A percentile compares a stretch with the other conserved stretches of the same genome.
phyloP scores from a whole-genome alignment of 2,329 filamentous ascomycete species.

The Chrysosporium queenslandicum region DNA sequence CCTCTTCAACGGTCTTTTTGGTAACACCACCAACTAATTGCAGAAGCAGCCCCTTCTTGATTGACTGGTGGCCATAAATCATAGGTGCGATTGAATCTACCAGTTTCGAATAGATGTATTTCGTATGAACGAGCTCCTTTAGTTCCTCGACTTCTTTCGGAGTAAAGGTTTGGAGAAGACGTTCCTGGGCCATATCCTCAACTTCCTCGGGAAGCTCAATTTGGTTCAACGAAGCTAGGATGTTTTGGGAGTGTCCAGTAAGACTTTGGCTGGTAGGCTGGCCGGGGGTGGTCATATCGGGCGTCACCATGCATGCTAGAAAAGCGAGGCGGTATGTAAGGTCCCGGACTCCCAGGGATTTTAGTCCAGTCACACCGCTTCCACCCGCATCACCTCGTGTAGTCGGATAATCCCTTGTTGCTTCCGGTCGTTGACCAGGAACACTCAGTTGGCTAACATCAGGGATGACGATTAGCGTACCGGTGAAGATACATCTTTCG shows the following conservation, averaged over 20 bases:
- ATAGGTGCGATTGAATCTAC: slow-evolving; percentile 93
- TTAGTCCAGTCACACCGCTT: slow-evolving; percentile 75
- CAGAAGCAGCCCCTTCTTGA: slow-evolving; percentile 91
- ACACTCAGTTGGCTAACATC: slow-evolving; percentile 92
- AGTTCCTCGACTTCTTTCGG: slow-evolving; percentile 82
- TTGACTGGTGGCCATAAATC: slow-evolving; percentile 93
- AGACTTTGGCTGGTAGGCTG: slow-evolving; percentile 59
- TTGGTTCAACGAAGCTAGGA: slow-evolving; percentile 73
- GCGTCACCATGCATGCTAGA: slow-evolving; percentile 88
- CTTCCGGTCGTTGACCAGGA: slow-evolving; percentile 72
- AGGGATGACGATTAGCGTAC: slow-evolving; percentile 88
- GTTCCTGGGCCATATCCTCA: slow-evolving; percentile 77
- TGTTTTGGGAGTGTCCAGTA: slow-evolving; percentile 67
- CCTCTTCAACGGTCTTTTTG: slow-evolving; percentile 75
- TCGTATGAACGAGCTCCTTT: slow-evolving; percentile 84
- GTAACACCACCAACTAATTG: slow-evolving; percentile 93
- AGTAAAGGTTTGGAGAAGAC: slow-evolving; percentile 77
- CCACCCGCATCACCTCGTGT: slow-evolving; percentile 72
- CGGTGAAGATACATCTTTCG: slow-evolving; percentile 96
- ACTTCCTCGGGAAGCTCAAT: slow-evolving; percentile 58
- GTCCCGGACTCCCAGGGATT: slow-evolving; percentile 86
- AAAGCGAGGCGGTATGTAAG: slow-evolving; percentile 95
- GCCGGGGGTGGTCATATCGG: slow-evolving; percentile 72
- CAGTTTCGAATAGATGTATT: slow-evolving; percentile 86
- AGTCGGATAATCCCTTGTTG: slow-evolving; percentile 70